Percentiles rank a stretch among this genome's conserved stretches.
Evolutionary conservation across 139 green algal genomes (phyloP).

Genomic region (Gonium pectorale): DNA sequence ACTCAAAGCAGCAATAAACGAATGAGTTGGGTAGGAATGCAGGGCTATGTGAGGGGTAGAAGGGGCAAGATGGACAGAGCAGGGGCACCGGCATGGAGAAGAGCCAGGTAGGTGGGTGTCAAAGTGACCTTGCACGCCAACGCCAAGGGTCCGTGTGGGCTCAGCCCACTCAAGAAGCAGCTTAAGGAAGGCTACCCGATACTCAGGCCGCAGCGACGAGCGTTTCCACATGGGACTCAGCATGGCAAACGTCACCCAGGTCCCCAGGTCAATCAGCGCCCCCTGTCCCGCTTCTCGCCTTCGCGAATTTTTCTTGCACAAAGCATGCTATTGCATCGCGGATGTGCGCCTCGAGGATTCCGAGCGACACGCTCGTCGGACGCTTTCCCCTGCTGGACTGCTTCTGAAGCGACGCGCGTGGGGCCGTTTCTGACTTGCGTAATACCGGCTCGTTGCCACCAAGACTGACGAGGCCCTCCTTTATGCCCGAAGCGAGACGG

Average conservation of each 20-base stretch:
- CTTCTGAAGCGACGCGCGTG: not conserved
- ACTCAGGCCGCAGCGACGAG: not conserved
- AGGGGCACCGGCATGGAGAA: too few species aligned
- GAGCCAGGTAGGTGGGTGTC: not conserved
- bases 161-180: not conserved
- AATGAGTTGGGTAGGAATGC: not conserved
- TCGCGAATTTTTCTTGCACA: conserved; percentile 28
- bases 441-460: not conserved
- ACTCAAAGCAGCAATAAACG: not conserved
- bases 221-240: not conserved
- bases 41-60: not conserved
- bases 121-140: not conserved
- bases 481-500: not conserved
- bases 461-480: not conserved
- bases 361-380: not conserved
- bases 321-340: conserved; percentile 10
- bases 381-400: not conserved
- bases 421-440: not conserved
- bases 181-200: not conserved
- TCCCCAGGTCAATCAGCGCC: too few species aligned
- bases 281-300: too few species aligned
- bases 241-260: too few species aligned
- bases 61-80: not conserved
- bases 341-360: not conserved
- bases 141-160: not conserved